Conservation (phyloP, 1,284 basidiomycete species). For the Apiotrichum brassicae region DNA sequence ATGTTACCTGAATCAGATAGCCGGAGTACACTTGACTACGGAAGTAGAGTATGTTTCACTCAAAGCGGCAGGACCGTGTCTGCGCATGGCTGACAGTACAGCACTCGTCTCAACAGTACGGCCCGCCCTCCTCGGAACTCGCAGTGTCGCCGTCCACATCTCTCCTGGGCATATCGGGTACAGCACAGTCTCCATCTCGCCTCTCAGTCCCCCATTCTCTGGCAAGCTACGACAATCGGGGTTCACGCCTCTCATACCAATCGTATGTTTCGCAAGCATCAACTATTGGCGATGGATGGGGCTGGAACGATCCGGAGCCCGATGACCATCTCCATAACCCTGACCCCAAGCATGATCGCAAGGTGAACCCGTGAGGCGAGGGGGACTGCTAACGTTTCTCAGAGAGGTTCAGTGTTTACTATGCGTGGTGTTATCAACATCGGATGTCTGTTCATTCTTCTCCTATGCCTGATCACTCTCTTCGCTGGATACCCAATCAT, state of each 20-base stretch:
- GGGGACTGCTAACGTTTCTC: background rate
- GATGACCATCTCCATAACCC: slow-evolving; percentile 49
- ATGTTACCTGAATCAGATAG: background rate
- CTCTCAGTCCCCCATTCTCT: slow-evolving; percentile 8
- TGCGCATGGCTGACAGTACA: too few relatives aligned
- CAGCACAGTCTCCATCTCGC: background rate
- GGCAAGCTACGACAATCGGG: background rate
- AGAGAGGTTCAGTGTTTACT: slow-evolving; percentile 61
- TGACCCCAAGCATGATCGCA: slow-evolving; percentile 60
- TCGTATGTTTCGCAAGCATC: slow-evolving; percentile 2
- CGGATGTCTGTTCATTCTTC: slow-evolving; percentile 64
- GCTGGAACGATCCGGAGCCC: slow-evolving; percentile 37
- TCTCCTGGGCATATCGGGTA: slow-evolving; percentile 20
- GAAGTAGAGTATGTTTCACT: background rate
- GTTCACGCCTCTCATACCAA: background rate
- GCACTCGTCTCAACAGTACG: slow-evolving; percentile 24
- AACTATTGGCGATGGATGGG: slow-evolving; percentile 13
- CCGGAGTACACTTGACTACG: background rate
- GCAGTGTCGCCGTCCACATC: slow-evolving; percentile 23
- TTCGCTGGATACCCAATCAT: slow-evolving; percentile 55
- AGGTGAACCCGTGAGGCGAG: slow-evolving; percentile 24
- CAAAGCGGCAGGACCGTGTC: background rate
- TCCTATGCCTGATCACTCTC: slow-evolving; percentile 57
- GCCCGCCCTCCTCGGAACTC: slow-evolving; percentile 28
- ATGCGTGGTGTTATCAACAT: slow-evolving; percentile 65